These are phyloP conservation scores for Ceratocystis eucalypticola DNA, from an alignment of 2,329 filamentous ascomycete species.

Conservation along the genomic window DNA sequence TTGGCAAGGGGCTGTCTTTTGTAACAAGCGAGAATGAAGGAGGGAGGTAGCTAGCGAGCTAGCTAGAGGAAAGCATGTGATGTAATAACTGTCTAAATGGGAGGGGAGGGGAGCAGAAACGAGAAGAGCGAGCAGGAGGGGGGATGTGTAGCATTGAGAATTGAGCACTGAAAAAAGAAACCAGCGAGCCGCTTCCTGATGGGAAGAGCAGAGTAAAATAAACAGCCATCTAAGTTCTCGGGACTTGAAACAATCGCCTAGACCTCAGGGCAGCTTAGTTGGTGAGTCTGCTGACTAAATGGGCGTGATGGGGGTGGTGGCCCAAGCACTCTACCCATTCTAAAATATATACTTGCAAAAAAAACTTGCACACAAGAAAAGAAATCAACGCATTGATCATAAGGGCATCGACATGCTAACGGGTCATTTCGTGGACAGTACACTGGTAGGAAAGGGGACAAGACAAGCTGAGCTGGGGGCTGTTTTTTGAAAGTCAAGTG, in stretches of 20 bases:
- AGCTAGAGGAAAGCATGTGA: background rate
- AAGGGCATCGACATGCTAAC: background rate
- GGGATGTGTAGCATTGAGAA: background rate
- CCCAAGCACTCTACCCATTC: background rate
- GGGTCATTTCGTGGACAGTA: background rate
- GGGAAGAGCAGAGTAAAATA: background rate
- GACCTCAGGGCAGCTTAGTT: background rate
- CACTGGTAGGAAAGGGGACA: background rate
- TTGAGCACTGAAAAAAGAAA: background rate
- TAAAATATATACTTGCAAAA: background rate
- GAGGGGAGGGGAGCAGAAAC: background rate
- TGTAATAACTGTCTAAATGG: background rate
- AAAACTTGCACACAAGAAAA: background rate
- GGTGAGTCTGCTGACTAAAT: background rate
- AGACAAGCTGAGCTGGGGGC: background rate
- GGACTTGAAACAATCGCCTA: background rate
- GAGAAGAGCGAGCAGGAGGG: background rate
- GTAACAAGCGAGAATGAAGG: slow-evolving; percentile 6
- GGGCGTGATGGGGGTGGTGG: background rate
- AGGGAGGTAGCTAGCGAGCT: background rate
- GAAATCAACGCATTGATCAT: background rate
- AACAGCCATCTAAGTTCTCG: background rate
- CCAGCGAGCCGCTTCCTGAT: background rate
- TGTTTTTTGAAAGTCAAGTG: background rate
- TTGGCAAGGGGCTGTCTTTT: background rate